Evolutionary conservation across 1,139 yeast genomes (phyloP), one percentile per base, ranked within the genome.

Genomic region (Candida sp.): DNA sequence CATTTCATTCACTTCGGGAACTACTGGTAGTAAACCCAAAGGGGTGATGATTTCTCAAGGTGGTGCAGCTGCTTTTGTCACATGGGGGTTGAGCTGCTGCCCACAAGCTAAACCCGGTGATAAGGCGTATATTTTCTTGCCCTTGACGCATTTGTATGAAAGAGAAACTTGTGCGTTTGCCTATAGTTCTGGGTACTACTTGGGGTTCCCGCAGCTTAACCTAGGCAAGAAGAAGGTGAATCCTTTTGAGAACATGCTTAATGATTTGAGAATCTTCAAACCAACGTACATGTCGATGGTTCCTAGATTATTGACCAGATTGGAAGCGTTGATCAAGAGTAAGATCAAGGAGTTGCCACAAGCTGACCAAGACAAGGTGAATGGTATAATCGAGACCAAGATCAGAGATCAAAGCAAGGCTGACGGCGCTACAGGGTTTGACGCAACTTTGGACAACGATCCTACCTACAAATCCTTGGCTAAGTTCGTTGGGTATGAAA

Each of bases 1-100:
- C 43, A 81, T 88, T 55, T 84, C 87, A 25, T 88, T 86, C 68
- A 88, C 94, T 9, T 84, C 90, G 8, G 91, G 92, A 7, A 85
- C 92, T 26, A 86, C 91, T 5, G 90, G 90, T 7, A 51, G 71
- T 8, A 65, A 71, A 49, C 91, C 91, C 23, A 86, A 86, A 65
- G 91, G 91, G 42, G 91, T 84, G 6, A 78, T 81, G 47, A 65
- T 86, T 54, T 70, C 82, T 3, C 90, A 86, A 48, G 67, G 68
- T 30, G 73, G 72, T 53, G 76, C 83, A 2, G 70, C 80, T 3
- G 75, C 87, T 7, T 83, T 81, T 4, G 59, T 78, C 25, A 66
- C 67, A 2, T 65, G 64, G 52, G 54, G 67, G 5, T 49, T 52
- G 9, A 47, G 57, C 11, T 53, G 47, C 32, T 57, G 54, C 39